Percentiles rank a stretch among this genome's conserved stretches.
Conservation (phyloP, 805 yeast species). For the Kazachstania kunashirensis region DNA sequence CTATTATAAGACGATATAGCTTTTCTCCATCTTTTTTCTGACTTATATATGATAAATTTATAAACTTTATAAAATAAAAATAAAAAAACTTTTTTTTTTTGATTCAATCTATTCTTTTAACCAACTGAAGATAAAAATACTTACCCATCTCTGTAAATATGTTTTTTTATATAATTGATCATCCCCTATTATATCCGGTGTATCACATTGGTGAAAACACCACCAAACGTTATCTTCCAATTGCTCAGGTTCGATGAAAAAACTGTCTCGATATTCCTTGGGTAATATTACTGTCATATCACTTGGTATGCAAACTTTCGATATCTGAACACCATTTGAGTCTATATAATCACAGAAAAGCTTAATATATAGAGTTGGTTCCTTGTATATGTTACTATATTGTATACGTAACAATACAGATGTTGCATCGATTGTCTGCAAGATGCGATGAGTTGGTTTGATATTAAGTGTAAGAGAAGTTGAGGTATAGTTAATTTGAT, state of each 20-base stretch:
- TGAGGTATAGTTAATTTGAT: too few species aligned
- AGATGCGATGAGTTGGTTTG: not conserved
- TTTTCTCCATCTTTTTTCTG: not conserved
- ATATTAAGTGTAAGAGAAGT: too few species aligned
- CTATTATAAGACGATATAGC: not conserved
- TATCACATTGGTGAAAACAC: constrained; percentile 24
- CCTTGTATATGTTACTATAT: constrained; percentile 16
- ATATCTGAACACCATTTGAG: not conserved
- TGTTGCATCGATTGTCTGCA: constrained; percentile 3
- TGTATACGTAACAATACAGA: constrained; percentile 7
- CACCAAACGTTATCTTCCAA: constrained; percentile 17
- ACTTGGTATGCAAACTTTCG: not conserved
- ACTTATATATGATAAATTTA: not conserved
- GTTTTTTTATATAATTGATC: constrained; percentile 1
- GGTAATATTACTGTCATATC: constrained; percentile 8
- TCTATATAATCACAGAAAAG: constrained; percentile 10
- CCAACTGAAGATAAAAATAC: constrained; percentile 16
- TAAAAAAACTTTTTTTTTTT: not conserved
- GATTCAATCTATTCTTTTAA: not conserved
- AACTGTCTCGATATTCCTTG: constrained; percentile 6
- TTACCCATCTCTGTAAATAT: constrained; percentile 23
- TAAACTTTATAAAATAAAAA: not conserved
- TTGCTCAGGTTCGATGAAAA: constrained; percentile 5
- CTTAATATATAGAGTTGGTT: constrained; percentile 16
- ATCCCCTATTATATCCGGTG: constrained; percentile 18